Conservation (phyloP, 1,139 yeast genomes). For the Taphrina flavorubra region DNA sequence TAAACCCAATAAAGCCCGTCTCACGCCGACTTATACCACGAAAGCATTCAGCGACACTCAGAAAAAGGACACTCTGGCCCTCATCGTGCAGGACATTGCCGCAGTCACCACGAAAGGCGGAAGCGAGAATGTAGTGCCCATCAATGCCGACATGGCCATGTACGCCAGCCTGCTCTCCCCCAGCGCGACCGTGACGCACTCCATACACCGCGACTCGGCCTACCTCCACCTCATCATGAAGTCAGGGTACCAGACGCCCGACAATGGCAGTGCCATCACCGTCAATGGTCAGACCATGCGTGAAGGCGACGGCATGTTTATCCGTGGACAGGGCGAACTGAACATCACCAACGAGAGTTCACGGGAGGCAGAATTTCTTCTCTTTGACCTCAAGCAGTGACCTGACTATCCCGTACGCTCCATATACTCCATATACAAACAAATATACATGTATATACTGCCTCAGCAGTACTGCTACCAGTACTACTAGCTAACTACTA, state of each 20-base stretch:
- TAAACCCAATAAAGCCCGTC: slow-evolving; percentile 32
- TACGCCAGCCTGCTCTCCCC: slow-evolving; percentile 35
- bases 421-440: too few species aligned
- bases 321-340: slow-evolving; percentile 24
- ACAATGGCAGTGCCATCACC: slow-evolving; percentile 18
- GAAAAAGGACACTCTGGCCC: slow-evolving; percentile 25
- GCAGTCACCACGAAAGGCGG: background rate
- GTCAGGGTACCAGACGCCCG: slow-evolving; percentile 39
- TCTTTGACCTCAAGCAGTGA: slow-evolving; percentile 30
- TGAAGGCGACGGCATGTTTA: slow-evolving; percentile 41
- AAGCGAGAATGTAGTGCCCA: slow-evolving; percentile 17
- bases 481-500: too few species aligned
- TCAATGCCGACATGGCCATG: slow-evolving; percentile 41
- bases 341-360: slow-evolving; percentile 6
- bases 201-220: slow-evolving; percentile 30
- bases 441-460: background rate
- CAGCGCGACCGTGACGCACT: slow-evolving; percentile 37
- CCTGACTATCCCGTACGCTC: background rate
- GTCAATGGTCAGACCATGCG: slow-evolving; percentile 28
- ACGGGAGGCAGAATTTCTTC: slow-evolving; percentile 26
- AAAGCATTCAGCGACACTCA: slow-evolving; percentile 29
- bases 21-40: slow-evolving; percentile 37
- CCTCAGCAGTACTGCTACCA: background rate
- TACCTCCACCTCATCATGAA: slow-evolving; percentile 38
- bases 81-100: slow-evolving; percentile 25